Evolutionary conservation across 2,329 filamentous ascomycete species (phyloP).

Genomic region (Exophiala phaeomuriformis): DNA sequence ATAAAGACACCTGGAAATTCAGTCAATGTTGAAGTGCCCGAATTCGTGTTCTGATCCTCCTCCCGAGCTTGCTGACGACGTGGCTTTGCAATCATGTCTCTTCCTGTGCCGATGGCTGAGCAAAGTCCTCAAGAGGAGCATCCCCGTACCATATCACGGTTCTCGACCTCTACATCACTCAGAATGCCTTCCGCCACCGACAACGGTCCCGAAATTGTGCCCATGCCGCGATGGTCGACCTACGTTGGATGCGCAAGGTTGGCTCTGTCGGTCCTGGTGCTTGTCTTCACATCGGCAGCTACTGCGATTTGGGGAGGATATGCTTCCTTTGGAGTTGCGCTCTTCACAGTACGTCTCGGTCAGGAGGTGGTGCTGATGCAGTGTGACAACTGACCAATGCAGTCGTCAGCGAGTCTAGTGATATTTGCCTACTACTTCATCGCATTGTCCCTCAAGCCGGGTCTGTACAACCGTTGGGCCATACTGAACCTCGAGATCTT

Average conservation of each 20-base stretch:
- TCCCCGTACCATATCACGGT: slow-evolving; percentile 12
- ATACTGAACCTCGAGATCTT: slow-evolving; percentile 22
- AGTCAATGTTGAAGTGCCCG: neutral
- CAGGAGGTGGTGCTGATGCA: neutral
- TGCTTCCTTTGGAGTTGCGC: slow-evolving; percentile 17
- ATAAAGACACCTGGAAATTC: neutral
- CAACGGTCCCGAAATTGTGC: slow-evolving; percentile 12
- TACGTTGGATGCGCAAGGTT: slow-evolving; percentile 20
- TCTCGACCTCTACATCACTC: slow-evolving; percentile 15
- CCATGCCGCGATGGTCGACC: slow-evolving; percentile 24
- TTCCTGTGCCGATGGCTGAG: slow-evolving; percentile 6
- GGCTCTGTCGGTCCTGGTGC: slow-evolving; percentile 16
- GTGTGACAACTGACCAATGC: neutral
- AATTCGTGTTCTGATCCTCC: neutral
- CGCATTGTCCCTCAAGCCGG: slow-evolving; percentile 16
- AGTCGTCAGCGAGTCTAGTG: slow-evolving; percentile 20
- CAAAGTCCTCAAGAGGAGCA: slow-evolving; percentile 1
- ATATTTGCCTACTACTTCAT: slow-evolving; percentile 24
- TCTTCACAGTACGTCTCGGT: slow-evolving; percentile 20
- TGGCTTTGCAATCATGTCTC: neutral
- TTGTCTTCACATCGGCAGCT: slow-evolving; percentile 19
- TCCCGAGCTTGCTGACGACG: neutral
- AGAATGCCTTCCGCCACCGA: slow-evolving; percentile 7
- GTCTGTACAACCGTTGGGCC: slow-evolving; percentile 24
- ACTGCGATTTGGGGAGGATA: slow-evolving; percentile 19